phyloP scores from a whole-genome alignment of 345 rosid genomes.

The Theobroma cacao region DNA sequence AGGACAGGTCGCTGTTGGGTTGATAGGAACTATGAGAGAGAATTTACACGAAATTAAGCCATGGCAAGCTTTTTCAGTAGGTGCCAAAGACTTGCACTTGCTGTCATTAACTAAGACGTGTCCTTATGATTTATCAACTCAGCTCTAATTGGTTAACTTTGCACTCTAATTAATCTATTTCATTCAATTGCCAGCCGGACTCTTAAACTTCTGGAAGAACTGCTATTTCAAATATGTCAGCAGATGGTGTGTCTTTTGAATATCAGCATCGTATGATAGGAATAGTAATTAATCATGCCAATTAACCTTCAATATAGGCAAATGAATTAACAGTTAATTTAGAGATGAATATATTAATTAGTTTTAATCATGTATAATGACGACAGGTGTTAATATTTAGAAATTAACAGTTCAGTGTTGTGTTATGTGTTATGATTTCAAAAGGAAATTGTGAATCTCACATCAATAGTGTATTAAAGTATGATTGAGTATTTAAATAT shows the following conservation, averaged over 20 bases:
- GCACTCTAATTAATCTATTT: not conserved
- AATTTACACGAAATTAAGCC: conserved; percentile 37
- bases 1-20: conserved; percentile 27
- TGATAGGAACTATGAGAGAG: conserved; percentile 37
- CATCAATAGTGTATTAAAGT: no score
- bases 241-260: not conserved
- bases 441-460: no score
- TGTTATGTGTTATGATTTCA: no score
- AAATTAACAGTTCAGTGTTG: not conserved
- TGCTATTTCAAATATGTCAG: not conserved
- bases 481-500: no score
- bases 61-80: conserved; percentile 1
- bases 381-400: not conserved
- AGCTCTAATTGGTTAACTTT: not conserved
- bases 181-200: not conserved
- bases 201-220: not conserved
- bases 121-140: not conserved
- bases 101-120: not conserved
- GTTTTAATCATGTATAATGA: not conserved
- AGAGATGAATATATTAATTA: no score
- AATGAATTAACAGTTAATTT: no score
- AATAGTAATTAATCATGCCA: no score
- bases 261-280: no score
- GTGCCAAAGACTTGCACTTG: not conserved
- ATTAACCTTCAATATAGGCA: no score